Base-by-base conservation (phyloP, 116 monocot genomes). In the Posidonia oceanica region DNA sequence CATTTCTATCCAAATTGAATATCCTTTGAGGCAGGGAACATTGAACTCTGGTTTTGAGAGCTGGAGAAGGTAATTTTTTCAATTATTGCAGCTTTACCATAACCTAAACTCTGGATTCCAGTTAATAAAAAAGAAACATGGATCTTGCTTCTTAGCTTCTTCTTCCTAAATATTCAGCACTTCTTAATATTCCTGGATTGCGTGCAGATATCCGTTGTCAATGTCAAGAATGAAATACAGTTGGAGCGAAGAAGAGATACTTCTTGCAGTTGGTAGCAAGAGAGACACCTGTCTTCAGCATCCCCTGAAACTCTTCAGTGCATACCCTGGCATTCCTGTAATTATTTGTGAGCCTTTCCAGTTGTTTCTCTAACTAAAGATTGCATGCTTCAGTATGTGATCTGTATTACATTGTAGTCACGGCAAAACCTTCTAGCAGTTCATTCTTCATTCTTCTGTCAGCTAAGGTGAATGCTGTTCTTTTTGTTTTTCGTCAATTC, bases 181-280 rank as follows among this genome's bases (percentile, higher is more conserved):
- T 14, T 29, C 4, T 23, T 53, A 51, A 68, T 53, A 18, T 4
- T 53, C 7, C 12, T 68, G 29, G 3, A 68, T 29, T 51, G 51
- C 36, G 17, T 73, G 44, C 75, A 84, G 82, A 58, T 64, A 72
- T 59, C 44, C 41, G 2, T n/a, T 44, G 12, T 68, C 44, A 41
- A 70, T 55, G 56, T 38, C 74, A 73, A 74, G 48, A n/a, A 39
- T 72, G 22, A 82, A 59, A 52, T 85, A 75, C 60, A 75, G 56
- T n/a, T 89, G 89, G 89, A 85, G 76, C 37, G 72, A 83, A 61
- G 85, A 89, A 69, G 89, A 89, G 66, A 81, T 85, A 57, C 18
- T 66, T 60, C 78, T 85, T 74, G 89, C 89, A 68, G 62, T 76
- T 72, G 89, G 89, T 38, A 80, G 14, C 2, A 76, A 68, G 66